phyloP scores from a whole-genome alignment of 169 alveolate genomes.

The Eimeria brunetti region DNA sequence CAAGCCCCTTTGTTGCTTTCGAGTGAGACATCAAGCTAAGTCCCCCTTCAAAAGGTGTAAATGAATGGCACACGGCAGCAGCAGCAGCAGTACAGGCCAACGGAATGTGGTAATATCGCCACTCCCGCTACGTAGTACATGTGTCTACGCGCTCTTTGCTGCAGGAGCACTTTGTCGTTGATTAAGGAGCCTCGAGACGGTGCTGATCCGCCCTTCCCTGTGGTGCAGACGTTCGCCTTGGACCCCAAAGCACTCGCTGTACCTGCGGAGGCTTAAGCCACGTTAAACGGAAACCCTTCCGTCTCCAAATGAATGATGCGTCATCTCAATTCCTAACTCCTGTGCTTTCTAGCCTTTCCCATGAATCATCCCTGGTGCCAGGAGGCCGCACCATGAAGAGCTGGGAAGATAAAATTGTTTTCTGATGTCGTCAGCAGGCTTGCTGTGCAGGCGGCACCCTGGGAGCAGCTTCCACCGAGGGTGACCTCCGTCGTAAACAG shows the following conservation, averaged over 20 bases:
- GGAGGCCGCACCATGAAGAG: neutral
- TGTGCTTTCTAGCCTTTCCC: neutral
- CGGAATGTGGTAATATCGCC: neutral
- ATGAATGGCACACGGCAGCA: neutral
- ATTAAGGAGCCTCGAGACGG: slow-evolving; percentile 50
- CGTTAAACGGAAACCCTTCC: neutral
- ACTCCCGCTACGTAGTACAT: neutral
- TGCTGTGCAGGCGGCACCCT: neutral
- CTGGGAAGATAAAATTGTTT: neutral
- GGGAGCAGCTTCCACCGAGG: neutral
- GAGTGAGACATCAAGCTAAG: slow-evolving; percentile 31
- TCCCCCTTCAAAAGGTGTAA: neutral
- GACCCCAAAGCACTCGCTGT: slow-evolving; percentile 60
- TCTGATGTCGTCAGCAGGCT: neutral
- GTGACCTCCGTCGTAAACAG: neutral
- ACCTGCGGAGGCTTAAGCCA: slow-evolving; percentile 32
- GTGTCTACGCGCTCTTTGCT: neutral
- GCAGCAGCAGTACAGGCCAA: slow-evolving; percentile 10
- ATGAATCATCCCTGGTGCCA: neutral
- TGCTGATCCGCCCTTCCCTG: slow-evolving; percentile 67
- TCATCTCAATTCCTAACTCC: neutral
- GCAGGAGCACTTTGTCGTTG: slow-evolving; percentile 72
- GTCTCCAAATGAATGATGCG: neutral
- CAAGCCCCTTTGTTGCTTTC: slow-evolving; percentile 39
- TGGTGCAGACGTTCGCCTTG: slow-evolving; percentile 65